Percentiles rank a stretch among this genome's conserved stretches.
These are phyloP conservation scores for Fusarium verrucosum DNA, from an alignment of 2,329 filamentous ascomycete genomes.

Conservation along the genomic window DNA sequence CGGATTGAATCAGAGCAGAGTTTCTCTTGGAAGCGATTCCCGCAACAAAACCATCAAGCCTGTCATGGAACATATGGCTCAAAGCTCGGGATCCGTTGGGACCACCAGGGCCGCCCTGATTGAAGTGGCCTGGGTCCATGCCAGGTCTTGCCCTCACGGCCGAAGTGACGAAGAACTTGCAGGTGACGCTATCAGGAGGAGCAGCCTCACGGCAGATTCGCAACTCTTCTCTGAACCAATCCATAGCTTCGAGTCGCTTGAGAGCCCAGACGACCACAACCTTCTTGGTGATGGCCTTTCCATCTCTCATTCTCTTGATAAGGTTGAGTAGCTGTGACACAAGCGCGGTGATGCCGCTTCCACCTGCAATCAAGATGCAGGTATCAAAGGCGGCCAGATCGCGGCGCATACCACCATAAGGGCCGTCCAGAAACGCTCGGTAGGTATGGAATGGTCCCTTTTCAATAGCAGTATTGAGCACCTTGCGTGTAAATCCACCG, in stretches of 20 bases:
- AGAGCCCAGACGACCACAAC: constrained; percentile 95
- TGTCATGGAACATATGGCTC: constrained; percentile 82
- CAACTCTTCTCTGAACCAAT: constrained; percentile 97
- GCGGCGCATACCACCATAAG: constrained; percentile 93
- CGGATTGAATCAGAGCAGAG: constrained; percentile 82
- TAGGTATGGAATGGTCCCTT: constrained; percentile 93
- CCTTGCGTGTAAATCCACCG: constrained; percentile 85
- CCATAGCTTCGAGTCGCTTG: constrained; percentile 90
- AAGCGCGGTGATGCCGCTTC: constrained; percentile 92
- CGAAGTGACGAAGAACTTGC: constrained; percentile 93
- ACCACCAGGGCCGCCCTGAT: constrained; percentile 33
- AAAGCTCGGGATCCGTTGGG: constrained; percentile 63
- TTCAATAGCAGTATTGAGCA: constrained; percentile 82
- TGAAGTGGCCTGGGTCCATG: constrained; percentile 56
- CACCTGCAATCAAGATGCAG: constrained; percentile 90
- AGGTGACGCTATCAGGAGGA: constrained; percentile 86
- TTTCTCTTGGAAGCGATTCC: constrained; percentile 88
- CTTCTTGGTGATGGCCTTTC: constrained; percentile 89
- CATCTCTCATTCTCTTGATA: constrained; percentile 96
- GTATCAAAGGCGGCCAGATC: constrained; percentile 93
- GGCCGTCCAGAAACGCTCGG: constrained; percentile 89
- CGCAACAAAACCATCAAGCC: constrained; percentile 86
- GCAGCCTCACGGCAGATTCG: constrained; percentile 90
- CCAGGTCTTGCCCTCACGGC: constrained; percentile 56
- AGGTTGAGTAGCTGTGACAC: constrained; percentile 90